Percentiles rank a stretch among this genome's conserved stretches.
These are phyloP conservation scores for Acanthamoeba triangularis DNA, from an alignment of 208 protist genomes.

Conservation along the genomic window DNA sequence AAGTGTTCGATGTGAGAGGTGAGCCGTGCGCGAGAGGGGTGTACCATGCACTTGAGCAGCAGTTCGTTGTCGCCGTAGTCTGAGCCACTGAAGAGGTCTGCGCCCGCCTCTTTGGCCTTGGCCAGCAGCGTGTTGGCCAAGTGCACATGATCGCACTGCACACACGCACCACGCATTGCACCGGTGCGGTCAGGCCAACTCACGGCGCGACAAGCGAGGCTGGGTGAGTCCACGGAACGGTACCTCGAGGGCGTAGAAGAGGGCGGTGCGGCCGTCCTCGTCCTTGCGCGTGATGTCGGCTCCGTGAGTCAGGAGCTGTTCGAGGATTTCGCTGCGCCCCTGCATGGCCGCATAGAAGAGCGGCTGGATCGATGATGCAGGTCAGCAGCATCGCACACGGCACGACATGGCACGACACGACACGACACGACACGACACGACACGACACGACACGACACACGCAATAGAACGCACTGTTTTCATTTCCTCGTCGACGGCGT, in stretches of 20 bases:
- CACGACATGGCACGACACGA: too few relatives aligned
- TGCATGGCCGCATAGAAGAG: slow-evolving; percentile 41
- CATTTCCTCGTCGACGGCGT: slow-evolving; percentile 21
- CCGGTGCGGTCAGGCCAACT: not conserved
- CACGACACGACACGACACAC: too few relatives aligned
- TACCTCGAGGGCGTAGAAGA: slow-evolving; percentile 54
- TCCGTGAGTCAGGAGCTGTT: slow-evolving; percentile 10
- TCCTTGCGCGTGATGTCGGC: slow-evolving; percentile 26
- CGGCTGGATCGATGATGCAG: not conserved
- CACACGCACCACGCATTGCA: not conserved
- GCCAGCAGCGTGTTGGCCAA: not conserved
- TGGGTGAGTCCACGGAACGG: too few relatives aligned
- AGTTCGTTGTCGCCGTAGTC: slow-evolving; percentile 53
- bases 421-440: too few relatives aligned
- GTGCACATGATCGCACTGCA: slow-evolving; percentile 29
- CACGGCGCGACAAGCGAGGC: not conserved
- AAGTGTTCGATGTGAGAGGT: too few relatives aligned
- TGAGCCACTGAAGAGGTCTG: not conserved
- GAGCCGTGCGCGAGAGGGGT: too few relatives aligned
- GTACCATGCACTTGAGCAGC: slow-evolving; percentile 17
- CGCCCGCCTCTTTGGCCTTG: not conserved
- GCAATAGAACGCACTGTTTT: not conserved
- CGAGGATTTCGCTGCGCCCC: slow-evolving; percentile 46
- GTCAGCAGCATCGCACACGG: not conserved
- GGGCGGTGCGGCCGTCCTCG: slow-evolving; percentile 33